Conservation (phyloP, 2,329 filamentous ascomycete species). For the Colletotrichum orbiculare region DNA sequence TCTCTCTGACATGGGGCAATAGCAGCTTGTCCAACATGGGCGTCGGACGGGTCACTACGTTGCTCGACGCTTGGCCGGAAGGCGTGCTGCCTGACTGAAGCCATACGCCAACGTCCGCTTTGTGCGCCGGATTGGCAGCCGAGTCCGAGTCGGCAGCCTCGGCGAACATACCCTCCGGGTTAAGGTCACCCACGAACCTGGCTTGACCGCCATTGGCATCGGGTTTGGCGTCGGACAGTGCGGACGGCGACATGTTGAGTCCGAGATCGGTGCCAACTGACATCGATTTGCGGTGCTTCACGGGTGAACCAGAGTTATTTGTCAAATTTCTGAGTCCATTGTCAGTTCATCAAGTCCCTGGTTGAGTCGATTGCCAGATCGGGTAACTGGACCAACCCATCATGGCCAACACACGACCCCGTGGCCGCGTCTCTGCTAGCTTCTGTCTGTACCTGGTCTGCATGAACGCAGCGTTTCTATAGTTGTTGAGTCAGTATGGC, state of each 20-base stretch:
- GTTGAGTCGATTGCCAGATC: conserved; percentile 25
- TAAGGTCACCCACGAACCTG: conserved; percentile 69
- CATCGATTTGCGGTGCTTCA: conserved; percentile 19
- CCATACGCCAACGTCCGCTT: conserved; percentile 68
- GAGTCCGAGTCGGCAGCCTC: conserved; percentile 59
- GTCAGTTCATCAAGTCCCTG: conserved; percentile 14
- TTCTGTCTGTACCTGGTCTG: conserved; percentile 42
- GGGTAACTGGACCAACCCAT: conserved; percentile 29
- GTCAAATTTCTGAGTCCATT: neutral
- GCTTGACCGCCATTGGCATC: conserved; percentile 30
- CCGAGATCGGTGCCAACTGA: conserved; percentile 1
- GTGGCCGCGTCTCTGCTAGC: conserved; percentile 13
- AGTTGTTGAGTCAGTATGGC: conserved; percentile 11
- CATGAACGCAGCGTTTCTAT: conserved; percentile 58
- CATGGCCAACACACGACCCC: conserved; percentile 16
- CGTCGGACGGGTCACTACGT: conserved; percentile 40
- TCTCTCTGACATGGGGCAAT: conserved; percentile 55
- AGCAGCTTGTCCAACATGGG: conserved; percentile 53
- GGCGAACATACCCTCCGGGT: conserved; percentile 69
- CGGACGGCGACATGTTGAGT: conserved; percentile 4
- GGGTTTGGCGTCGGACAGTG: conserved; percentile 11
- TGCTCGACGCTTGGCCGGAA: conserved; percentile 47
- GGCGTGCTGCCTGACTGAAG: conserved; percentile 48
- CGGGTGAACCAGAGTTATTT: conserved; percentile 9
- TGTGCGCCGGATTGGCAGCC: conserved; percentile 53